These are phyloP conservation scores for Geosmithia morbida DNA, from an alignment of 2,329 filamentous ascomycete species.

Conservation along the genomic window DNA sequence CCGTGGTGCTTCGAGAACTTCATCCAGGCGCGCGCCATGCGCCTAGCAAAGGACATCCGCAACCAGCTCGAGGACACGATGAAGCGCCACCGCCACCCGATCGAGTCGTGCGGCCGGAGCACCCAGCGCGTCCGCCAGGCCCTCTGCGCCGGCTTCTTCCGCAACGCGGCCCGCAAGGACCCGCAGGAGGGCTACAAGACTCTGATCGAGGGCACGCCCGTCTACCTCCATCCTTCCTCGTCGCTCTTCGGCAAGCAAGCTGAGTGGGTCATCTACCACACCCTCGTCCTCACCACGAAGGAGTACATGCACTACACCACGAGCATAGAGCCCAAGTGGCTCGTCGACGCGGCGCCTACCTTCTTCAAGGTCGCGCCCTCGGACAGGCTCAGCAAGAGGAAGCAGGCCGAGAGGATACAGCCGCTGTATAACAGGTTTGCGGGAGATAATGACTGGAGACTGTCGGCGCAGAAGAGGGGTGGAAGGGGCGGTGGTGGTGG, in stretches of 20 bases:
- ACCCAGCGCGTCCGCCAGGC: conserved; percentile 80
- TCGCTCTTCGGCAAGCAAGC: conserved; percentile 91
- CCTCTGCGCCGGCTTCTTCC: conserved; percentile 88
- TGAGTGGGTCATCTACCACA: conserved; percentile 92
- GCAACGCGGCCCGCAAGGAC: conserved; percentile 87
- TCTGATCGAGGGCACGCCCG: conserved; percentile 83
- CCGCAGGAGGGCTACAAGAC: conserved; percentile 97
- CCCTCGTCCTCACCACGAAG: conserved; percentile 81
- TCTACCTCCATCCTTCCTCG: conserved; percentile 85
- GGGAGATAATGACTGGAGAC: conserved; percentile 86
- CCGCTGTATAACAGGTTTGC: conserved; percentile 88
- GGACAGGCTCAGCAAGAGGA: conserved; percentile 75
- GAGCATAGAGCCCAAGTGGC: conserved; percentile 82
- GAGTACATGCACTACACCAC: conserved; percentile 98
- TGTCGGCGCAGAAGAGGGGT: conserved; percentile 74
- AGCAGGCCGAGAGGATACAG: conserved; percentile 88
- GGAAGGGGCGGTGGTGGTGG: conserved; percentile 76
- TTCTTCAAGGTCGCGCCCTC: conserved; percentile 96
- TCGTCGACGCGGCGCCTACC: conserved; percentile 92
- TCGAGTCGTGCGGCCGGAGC: conserved; percentile 75
- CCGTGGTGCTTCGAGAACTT: conserved; percentile 98
- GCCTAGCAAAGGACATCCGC: conserved; percentile 79
- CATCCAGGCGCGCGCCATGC: conserved; percentile 82
- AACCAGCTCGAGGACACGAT: conserved; percentile 90
- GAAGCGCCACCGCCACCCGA: conserved; percentile 71